Evolutionary conservation across 176 grass and related monocot genomes (phyloP).

Genomic region (Phragmites australis): DNA sequence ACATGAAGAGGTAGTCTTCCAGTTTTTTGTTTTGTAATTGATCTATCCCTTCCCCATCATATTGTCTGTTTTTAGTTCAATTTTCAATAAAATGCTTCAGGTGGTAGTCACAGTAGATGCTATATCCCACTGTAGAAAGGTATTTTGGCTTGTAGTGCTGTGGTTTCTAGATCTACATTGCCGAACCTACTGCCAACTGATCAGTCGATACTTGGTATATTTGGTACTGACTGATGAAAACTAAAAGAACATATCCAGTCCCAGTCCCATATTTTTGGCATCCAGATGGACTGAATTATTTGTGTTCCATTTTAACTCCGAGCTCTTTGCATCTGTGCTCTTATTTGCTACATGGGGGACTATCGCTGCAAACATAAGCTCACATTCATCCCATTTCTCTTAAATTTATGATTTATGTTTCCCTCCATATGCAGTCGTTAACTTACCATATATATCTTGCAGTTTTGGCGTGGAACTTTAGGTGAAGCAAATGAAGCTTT

Average conservation of each 20-base stretch:
- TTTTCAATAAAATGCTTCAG: slow-evolving; percentile 14
- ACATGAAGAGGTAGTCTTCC: slow-evolving; percentile 84
- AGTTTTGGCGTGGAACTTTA: slow-evolving; percentile 96
- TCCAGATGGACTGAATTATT: neutral
- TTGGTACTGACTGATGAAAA: slow-evolving; percentile 13
- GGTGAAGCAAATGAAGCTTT: slow-evolving; percentile 76
- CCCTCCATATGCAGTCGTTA: neutral
- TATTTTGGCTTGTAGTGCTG: neutral
- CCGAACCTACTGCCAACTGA: neutral
- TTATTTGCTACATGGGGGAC: neutral
- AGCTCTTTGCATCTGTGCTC: neutral
- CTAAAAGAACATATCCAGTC: neutral
- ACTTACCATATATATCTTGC: slow-evolving; percentile 32
- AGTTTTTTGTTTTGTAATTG: slow-evolving; percentile 31
- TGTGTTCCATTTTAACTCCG: neutral
- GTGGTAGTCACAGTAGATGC: neutral
- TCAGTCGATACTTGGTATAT: neutral
- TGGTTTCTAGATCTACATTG: neutral
- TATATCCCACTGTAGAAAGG: neutral
- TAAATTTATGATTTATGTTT: slow-evolving; percentile 14
- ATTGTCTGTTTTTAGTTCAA: neutral
- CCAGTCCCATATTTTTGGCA: neutral
- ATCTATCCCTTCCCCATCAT: neutral
- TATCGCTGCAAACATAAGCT: slow-evolving; percentile 17
- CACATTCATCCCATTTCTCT: neutral